Evolutionary conservation across 164 flowering plant species (phyloP).

Genomic region (Berberis thunbergii): DNA sequence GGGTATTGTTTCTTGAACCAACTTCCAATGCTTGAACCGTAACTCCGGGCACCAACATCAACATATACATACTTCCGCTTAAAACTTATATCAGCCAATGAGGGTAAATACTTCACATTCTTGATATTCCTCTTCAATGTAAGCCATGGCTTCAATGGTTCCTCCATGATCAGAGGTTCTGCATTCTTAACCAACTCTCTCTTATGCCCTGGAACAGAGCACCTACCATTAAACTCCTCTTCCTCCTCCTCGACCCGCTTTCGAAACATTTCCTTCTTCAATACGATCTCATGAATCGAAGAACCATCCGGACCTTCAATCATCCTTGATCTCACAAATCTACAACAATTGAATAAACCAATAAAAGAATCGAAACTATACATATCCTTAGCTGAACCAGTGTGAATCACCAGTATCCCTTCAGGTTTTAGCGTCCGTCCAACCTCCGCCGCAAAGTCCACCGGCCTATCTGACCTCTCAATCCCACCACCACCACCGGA

Average conservation of each 20-base stretch:
- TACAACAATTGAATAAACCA: conserved; percentile 60
- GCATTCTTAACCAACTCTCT: conserved; percentile 46
- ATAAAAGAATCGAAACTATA: conserved; percentile 75
- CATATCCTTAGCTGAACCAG: conserved; percentile 45
- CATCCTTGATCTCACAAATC: conserved; percentile 36
- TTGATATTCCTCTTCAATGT: conserved; percentile 69
- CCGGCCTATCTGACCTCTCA: conserved; percentile 27
- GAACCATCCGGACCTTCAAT: conserved; percentile 47
- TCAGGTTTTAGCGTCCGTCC: conserved; percentile 68
- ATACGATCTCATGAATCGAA: conserved; percentile 49
- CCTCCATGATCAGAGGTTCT: conserved; percentile 70
- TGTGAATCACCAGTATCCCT: conserved; percentile 75
- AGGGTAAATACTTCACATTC: conserved; percentile 67
- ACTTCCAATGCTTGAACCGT: conserved; percentile 91
- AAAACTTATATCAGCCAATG: conserved; percentile 75
- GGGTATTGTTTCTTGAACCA: conserved; percentile 98
- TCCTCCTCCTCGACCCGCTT: conserved; percentile 8
- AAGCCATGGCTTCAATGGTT: conserved; percentile 94
- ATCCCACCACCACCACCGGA: conserved; percentile 46
- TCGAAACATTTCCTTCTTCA: conserved; percentile 35
- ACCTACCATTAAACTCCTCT: conserved; percentile 20
- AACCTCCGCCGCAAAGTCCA: conserved; percentile 56
- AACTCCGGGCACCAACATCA: conserved; percentile 90
- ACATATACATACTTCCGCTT: conserved; percentile 72
- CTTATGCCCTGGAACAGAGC: conserved; percentile 61